Percentiles rank a stretch among this genome's conserved stretches.
Conservation (phyloP, 129 eudicot genomes). For the sunflower (Helianthus annuus) region DNA sequence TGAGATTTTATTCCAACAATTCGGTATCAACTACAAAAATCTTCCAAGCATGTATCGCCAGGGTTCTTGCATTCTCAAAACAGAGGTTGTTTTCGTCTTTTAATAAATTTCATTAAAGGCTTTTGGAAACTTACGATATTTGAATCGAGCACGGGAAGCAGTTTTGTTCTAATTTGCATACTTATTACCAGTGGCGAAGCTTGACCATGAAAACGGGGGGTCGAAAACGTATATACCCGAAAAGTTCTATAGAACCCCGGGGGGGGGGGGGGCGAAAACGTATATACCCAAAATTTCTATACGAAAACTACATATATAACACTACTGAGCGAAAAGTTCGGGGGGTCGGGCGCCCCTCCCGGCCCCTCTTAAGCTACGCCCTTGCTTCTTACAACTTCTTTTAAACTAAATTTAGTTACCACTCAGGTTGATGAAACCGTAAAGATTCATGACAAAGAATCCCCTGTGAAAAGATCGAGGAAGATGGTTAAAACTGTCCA, state of each 20-base stretch:
- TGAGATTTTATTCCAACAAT: constrained; percentile 52
- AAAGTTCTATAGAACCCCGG: too few relatives aligned
- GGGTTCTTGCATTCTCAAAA: constrained; percentile 79
- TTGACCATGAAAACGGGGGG: too few relatives aligned
- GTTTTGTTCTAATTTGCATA: background rate
- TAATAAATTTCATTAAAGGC: background rate
- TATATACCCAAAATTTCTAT: too few relatives aligned
- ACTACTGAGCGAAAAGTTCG: too few relatives aligned
- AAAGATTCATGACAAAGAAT: constrained; percentile 47
- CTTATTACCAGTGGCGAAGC: too few relatives aligned
- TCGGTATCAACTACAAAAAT: constrained; percentile 60
- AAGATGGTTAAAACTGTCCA: constrained; percentile 52
- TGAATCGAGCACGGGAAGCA: background rate
- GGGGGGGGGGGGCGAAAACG: too few relatives aligned
- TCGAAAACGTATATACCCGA: too few relatives aligned
- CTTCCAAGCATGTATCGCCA: constrained; percentile 71
- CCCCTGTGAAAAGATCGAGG: constrained; percentile 60
- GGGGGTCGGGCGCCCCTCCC: too few relatives aligned
- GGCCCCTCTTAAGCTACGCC: too few relatives aligned
- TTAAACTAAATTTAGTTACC: constrained; percentile 12
- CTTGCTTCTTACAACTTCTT: constrained; percentile 6
- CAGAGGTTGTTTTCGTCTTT: constrained; percentile 36
- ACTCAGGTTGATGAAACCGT: constrained; percentile 61
- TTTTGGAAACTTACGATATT: background rate
- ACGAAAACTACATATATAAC: too few relatives aligned